Evolutionary conservation across 306 rosid species (phyloP).

Genomic region (Hippophae tibetana): DNA sequence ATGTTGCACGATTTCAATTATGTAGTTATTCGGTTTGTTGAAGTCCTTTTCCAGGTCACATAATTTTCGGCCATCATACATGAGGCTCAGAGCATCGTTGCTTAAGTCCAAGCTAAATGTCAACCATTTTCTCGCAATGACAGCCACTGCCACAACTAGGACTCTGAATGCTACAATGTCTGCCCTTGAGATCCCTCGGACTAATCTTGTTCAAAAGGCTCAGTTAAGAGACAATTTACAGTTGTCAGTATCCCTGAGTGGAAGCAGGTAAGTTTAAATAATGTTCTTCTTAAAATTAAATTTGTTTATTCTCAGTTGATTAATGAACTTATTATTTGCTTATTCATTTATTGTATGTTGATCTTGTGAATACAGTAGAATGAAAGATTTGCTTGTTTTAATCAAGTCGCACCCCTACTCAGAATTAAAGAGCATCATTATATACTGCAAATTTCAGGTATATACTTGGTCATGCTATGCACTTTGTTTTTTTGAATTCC

Average conservation of each 20-base stretch:
- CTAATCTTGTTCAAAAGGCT: constrained; percentile 60
- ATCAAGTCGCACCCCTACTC: constrained; percentile 63
- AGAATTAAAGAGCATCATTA: constrained; percentile 70
- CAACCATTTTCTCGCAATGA: constrained; percentile 79
- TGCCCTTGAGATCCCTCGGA: constrained; percentile 62
- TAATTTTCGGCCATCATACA: constrained; percentile 84
- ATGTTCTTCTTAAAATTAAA: constrained; percentile 10
- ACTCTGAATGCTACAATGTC: constrained; percentile 72
- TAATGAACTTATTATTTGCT: constrained; percentile 8
- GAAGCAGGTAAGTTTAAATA: constrained; percentile 58
- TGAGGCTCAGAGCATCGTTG: constrained; percentile 82
- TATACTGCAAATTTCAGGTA: constrained; percentile 97
- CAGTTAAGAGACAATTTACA: constrained; percentile 60
- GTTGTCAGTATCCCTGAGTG: constrained; percentile 52
- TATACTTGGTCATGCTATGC: constrained; percentile 14
- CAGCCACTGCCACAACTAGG: constrained; percentile 86
- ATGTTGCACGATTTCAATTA: constrained; percentile 1
- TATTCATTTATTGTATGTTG: constrained; percentile 11
- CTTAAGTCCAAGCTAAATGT: constrained; percentile 55
- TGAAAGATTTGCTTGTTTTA: constrained; percentile 69
- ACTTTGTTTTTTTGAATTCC: neutral
- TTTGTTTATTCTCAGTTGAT: constrained; percentile 7
- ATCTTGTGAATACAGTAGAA: constrained; percentile 31
- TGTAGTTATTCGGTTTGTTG: constrained; percentile 1
- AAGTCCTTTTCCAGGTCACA: constrained; percentile 58